A percentile compares a stretch with the other conserved stretches of the same genome.
These are phyloP conservation scores for Pyrenophora teres DNA, from an alignment of 2,329 filamentous ascomycete species.

Conservation along the genomic window DNA sequence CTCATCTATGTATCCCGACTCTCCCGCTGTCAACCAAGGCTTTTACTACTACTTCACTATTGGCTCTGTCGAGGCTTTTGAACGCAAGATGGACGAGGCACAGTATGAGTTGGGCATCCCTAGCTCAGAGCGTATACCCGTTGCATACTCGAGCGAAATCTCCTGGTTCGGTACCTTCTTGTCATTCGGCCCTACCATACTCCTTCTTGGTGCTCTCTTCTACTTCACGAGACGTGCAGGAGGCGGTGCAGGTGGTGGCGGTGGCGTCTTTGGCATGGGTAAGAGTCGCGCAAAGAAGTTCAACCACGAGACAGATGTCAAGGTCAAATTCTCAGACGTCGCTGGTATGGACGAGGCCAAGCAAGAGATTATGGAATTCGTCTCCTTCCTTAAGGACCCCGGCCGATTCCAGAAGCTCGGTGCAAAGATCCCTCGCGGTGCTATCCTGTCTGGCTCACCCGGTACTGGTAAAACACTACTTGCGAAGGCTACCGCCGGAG, in stretches of 20 bases:
- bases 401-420: constrained; percentile 91
- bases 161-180: constrained; percentile 73
- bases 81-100: constrained; percentile 83
- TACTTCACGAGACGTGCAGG: constrained; percentile 79
- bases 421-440: constrained; percentile 95
- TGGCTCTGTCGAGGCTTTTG: constrained; percentile 91
- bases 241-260: constrained; percentile 61
- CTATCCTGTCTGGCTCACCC: constrained; percentile 94
- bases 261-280: constrained; percentile 89
- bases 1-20: constrained; percentile 74
- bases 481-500: constrained; percentile 95
- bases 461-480: constrained; percentile 98
- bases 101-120: constrained; percentile 88
- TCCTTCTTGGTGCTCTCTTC: constrained; percentile 82
- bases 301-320: constrained; percentile 95
- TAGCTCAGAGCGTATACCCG: constrained; percentile 84
- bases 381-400: constrained; percentile 93
- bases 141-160: constrained; percentile 81
- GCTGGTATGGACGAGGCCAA: constrained; percentile 99
- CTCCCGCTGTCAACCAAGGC: constrained; percentile 67
- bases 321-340: constrained; percentile 96
- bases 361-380: constrained; percentile 98
- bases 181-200: constrained; percentile 82
- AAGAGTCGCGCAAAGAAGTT: constrained; percentile 96
- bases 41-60: constrained; percentile 95